Base-by-base conservation (phyloP, 768 basidiomycete genomes). In the Pholiota conissans region DNA sequence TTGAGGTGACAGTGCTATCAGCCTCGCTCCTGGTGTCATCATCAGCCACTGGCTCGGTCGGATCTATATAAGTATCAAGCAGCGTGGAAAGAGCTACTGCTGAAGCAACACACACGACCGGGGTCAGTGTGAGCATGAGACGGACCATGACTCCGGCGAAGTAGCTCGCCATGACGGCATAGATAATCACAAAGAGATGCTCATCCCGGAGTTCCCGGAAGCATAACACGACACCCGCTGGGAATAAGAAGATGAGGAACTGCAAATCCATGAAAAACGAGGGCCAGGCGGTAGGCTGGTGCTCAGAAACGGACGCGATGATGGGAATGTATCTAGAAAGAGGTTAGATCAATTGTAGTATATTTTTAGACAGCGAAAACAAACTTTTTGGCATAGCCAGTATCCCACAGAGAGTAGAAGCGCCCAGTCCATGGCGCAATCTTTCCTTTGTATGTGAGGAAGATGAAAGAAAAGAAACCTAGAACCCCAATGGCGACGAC, bases 91-190 rank as follows among this genome's bases (percentile, higher is more conserved):
- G 76, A 0, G 95, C 94, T 28, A 98, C 87, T 5, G 97, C 97
- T 16, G 93, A 87, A 16, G 93, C 71, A 57, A 98, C 91, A 69
- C 97, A 99, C 45, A 98, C 97, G 56, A 96, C 91, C 1, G 97
- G 97, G 0, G 96, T 98, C 56, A 99, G 86, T 24, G 97, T 90
- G 54, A 99, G 82, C 93, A 99, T 98, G 59, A 98, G 82, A 56
- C 97, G 94, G 61, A 99, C 97, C 97, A 99, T 99, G 70, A 99
- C 96, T 40, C 97, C 97, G 4, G 97, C 96, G 68, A 99, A 99
- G 81, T 99, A 99, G 71, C 93, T 94, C 48, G 91, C 93, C 68
- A 98, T 85, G 61, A 93, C 85, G 22, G 97, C 88, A 73, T 98
- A 99, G 73, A 98, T 94, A 77, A 99, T 96, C 65, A 99, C 92